Evolutionary conservation across 768 basidiomycete genomes (phyloP).

Genomic region (Lentinula sp.): DNA sequence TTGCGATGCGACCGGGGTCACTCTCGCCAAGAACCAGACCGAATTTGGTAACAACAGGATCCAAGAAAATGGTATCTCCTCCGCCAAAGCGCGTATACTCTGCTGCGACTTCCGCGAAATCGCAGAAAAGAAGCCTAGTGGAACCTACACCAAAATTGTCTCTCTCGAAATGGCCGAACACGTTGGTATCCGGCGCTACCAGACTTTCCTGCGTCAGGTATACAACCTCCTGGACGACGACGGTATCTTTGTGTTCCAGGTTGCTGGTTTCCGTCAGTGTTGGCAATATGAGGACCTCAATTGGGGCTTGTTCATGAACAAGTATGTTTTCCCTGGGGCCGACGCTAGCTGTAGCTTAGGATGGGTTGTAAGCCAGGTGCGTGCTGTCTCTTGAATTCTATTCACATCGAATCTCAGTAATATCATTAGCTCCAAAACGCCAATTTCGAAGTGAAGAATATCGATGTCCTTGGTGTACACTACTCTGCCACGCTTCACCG

Average conservation of each 20-base stretch:
- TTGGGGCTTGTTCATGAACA: conserved; percentile 98
- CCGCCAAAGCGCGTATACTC: conserved; percentile 80
- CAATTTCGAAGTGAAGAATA: conserved; percentile 94
- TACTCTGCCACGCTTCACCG: conserved; percentile 86
- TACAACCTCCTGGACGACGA: conserved; percentile 93
- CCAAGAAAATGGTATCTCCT: conserved; percentile 63
- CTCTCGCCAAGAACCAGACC: conserved; percentile 86
- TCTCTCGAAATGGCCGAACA: conserved; percentile 99
- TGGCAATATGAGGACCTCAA: conserved; percentile 99
- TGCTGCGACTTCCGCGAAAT: conserved; percentile 94
- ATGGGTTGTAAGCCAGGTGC: conserved; percentile 76
- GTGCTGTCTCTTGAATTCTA: background rate
- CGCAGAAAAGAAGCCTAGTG: conserved; percentile 50
- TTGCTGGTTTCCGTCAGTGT: conserved; percentile 90
- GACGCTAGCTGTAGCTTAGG: conserved; percentile 94
- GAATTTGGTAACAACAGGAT: conserved; percentile 90
- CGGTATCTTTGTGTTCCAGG: conserved; percentile 92
- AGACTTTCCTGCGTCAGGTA: conserved; percentile 82
- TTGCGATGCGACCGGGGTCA: conserved; percentile 96
- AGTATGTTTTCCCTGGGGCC: conserved; percentile 97
- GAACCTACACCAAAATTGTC: conserved; percentile 90
- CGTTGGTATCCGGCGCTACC: conserved; percentile 92
- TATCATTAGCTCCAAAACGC: conserved; percentile 67
- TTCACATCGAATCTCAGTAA: background rate
- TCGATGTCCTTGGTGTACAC: conserved; percentile 96